Evolutionary conservation across 2,329 filamentous ascomycete species (phyloP).

Genomic region (Myotisia sp.): DNA sequence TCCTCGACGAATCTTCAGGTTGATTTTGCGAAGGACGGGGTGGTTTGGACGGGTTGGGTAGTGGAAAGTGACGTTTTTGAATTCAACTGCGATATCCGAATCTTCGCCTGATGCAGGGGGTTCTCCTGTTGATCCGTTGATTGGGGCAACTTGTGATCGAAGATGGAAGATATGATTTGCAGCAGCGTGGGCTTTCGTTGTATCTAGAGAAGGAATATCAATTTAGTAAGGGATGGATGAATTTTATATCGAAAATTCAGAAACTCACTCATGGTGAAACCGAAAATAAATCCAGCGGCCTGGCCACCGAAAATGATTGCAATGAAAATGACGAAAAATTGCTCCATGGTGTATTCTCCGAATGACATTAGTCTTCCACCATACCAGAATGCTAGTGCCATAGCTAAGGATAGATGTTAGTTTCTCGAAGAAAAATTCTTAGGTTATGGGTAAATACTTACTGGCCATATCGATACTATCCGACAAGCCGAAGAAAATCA

Average conservation of each 20-base stretch:
- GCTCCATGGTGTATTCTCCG: conserved; percentile 17
- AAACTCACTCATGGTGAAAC: conserved; percentile 24
- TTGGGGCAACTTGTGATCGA: conserved; percentile 28
- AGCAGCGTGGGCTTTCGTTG: conserved; percentile 38
- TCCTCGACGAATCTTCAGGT: conserved; percentile 30
- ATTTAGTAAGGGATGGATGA: conserved; percentile 6
- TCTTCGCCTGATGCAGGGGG: conserved; percentile 21
- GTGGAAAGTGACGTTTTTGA: conserved; percentile 32
- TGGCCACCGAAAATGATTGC: conserved; percentile 25
- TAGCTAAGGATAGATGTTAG: conserved; percentile 14
- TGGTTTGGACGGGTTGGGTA: conserved; percentile 18
- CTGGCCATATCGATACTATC: conserved; percentile 41
- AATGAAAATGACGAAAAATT: conserved; percentile 35
- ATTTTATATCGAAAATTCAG: neutral
- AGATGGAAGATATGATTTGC: conserved; percentile 42
- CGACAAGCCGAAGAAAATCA: conserved; percentile 49
- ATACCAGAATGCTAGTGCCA: conserved; percentile 48
- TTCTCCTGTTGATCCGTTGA: conserved; percentile 18
- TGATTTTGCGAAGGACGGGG: conserved; percentile 19
- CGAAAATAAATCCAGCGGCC: conserved; percentile 20
- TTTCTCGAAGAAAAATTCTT: neutral
- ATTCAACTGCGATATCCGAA: conserved; percentile 29
- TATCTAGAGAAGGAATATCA: conserved; percentile 21
- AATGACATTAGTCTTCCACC: conserved; percentile 35
- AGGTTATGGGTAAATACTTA: neutral